Percentiles rank a stretch among this genome's conserved stretches.
phyloP scores from a whole-genome alignment of 2,329 filamentous ascomycete genomes.

The Macrophomina pseudophaseolina region DNA sequence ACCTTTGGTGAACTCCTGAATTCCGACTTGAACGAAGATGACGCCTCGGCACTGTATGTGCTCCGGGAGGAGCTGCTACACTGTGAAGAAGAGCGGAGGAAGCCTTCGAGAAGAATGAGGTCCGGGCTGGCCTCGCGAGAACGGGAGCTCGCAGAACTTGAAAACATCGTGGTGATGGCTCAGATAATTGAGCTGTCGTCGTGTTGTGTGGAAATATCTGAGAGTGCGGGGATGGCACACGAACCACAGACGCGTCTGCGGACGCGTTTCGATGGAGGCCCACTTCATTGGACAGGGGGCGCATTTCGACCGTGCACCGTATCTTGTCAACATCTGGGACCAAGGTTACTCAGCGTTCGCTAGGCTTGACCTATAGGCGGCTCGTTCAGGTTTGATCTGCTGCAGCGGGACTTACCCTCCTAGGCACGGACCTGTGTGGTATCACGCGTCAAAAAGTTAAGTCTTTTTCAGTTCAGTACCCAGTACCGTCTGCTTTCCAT shows the following conservation, averaged over 20 bases:
- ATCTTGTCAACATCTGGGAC: too few species aligned
- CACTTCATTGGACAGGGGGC: too few species aligned
- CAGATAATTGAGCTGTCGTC: not conserved
- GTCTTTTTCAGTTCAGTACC: too few species aligned
- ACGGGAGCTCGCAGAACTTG: not conserved
- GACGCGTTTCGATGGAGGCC: too few species aligned
- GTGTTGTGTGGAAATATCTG: not conserved
- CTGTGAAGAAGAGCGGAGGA: not conserved
- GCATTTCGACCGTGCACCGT: too few species aligned
- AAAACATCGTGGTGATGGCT: not conserved
- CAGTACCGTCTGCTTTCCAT: too few species aligned
- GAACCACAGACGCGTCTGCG: too few species aligned
- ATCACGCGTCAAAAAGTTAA: too few species aligned
- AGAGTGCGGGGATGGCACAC: not conserved
- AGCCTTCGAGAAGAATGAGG: not conserved
- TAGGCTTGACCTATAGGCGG: not conserved
- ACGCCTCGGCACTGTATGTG: not conserved
- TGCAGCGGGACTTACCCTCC: not conserved
- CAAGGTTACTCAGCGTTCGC: too few species aligned
- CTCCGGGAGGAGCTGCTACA: not conserved
- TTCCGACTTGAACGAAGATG: not conserved
- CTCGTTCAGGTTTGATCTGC: not conserved
- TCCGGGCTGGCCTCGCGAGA: not conserved
- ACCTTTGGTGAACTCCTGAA: not conserved
- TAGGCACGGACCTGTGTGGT: too few species aligned